Evolutionary conservation across 208 protist genomes (phyloP).

Genomic region (Leishmania amazonensis): DNA sequence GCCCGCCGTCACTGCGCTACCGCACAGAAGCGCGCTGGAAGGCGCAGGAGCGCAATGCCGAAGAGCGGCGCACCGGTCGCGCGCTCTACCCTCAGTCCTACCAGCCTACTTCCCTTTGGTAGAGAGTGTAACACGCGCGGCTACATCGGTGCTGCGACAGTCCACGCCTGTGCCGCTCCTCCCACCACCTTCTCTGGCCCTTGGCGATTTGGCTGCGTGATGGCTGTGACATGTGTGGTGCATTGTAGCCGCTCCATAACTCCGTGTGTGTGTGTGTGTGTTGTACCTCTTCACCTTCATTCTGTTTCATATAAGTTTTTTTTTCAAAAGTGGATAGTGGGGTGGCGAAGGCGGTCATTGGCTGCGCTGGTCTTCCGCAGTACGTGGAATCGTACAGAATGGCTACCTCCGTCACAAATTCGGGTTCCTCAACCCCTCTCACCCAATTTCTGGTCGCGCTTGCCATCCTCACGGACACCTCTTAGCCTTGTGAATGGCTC

Average conservation of each 20-base stretch:
- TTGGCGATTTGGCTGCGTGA: background rate
- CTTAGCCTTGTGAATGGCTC: background rate
- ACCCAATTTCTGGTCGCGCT: background rate
- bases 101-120: conserved; percentile 71
- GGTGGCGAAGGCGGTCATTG: background rate
- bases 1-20: conserved; percentile 35
- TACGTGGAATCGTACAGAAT: background rate
- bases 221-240: background rate
- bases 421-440: background rate
- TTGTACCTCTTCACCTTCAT: conserved; percentile 6
- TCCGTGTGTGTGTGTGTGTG: background rate
- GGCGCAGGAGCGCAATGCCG: conserved; percentile 34
- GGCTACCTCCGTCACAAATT: background rate
- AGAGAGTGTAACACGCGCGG: background rate
- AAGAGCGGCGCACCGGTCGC: conserved; percentile 56
- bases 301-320: conserved; percentile 14
- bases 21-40: conserved; percentile 58
- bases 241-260: background rate
- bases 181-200: background rate
- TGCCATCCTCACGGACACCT: background rate
- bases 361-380: background rate
- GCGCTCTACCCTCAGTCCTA: conserved; percentile 53
- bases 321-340: background rate
- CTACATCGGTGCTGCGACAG: background rate
- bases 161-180: background rate